phyloP scores from a whole-genome alignment of 768 basidiomycete genomes.

The Panaeolus cyanescens region DNA sequence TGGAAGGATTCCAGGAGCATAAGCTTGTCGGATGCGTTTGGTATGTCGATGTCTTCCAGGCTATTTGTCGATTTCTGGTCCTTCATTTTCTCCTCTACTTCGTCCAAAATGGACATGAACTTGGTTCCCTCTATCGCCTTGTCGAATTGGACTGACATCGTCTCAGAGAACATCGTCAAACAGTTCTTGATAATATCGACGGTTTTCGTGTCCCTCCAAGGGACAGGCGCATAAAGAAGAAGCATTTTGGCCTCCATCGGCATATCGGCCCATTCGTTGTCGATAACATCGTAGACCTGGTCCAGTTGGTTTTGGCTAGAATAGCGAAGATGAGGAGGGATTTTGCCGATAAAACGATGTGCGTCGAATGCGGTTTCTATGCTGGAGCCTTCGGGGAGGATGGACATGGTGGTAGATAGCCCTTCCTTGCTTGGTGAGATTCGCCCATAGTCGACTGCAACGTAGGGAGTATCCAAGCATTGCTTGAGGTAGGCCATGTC shows the following conservation, averaged over 20 bases:
- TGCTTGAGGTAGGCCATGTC: slow-evolving; percentile 64
- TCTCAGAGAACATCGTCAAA: slow-evolving; percentile 40
- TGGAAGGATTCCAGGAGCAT: slow-evolving; percentile 70
- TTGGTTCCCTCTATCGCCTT: slow-evolving; percentile 33
- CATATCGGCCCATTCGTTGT: slow-evolving; percentile 38
- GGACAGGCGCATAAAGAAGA: slow-evolving; percentile 54
- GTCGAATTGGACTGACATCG: slow-evolving; percentile 44
- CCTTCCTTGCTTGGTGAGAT: not conserved
- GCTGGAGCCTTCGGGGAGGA: slow-evolving; percentile 45
- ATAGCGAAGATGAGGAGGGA: slow-evolving; percentile 47
- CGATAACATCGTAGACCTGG: slow-evolving; percentile 41
- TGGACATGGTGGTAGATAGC: slow-evolving; percentile 23
- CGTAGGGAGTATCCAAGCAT: slow-evolving; percentile 54
- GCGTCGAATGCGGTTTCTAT: slow-evolving; percentile 50
- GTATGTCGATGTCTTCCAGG: slow-evolving; percentile 5
- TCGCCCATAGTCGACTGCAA: slow-evolving; percentile 40
- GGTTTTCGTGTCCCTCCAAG: slow-evolving; percentile 45
- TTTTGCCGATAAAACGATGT: slow-evolving; percentile 44
- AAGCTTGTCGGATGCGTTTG: slow-evolving; percentile 15
- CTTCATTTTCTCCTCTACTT: slow-evolving; percentile 25
- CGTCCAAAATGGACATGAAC: slow-evolving; percentile 42
- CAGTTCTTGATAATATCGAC: slow-evolving; percentile 38
- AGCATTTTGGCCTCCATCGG: slow-evolving; percentile 37
- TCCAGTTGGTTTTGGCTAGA: slow-evolving; percentile 13
- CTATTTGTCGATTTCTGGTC: not conserved